phyloP scores from a whole-genome alignment of 805 yeast species.

The Candida michaelii region DNA sequence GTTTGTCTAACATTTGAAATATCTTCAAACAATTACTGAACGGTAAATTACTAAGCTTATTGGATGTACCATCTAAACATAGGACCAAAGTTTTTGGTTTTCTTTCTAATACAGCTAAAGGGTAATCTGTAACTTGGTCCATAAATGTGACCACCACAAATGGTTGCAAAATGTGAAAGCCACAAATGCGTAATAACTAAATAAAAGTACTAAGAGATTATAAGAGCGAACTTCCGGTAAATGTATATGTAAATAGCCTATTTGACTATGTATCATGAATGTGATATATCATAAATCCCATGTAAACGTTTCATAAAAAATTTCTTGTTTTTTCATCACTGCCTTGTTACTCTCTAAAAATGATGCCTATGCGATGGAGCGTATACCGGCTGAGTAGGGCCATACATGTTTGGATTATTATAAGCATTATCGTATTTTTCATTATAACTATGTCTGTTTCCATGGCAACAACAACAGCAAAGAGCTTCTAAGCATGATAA shows the following conservation, averaged over 20 bases:
- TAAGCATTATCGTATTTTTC: slow-evolving; percentile 16
- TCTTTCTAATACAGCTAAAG: too few species aligned
- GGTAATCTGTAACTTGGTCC: neutral
- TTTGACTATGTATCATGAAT: too few species aligned
- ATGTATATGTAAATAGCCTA: too few species aligned
- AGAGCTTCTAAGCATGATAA: slow-evolving; percentile 41
- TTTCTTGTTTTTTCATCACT: too few species aligned
- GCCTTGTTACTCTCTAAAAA: neutral
- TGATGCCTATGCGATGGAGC: slow-evolving; percentile 8
- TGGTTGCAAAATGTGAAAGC: neutral
- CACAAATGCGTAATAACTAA: neutral
- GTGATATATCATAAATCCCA: too few species aligned
- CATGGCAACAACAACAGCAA: slow-evolving; percentile 49
- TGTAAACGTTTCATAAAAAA: too few species aligned
- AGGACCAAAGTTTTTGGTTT: slow-evolving; percentile 27
- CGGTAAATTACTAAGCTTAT: slow-evolving; percentile 55
- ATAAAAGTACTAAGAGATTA: too few species aligned
- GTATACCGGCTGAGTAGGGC: slow-evolving; percentile 14
- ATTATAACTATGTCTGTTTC: slow-evolving; percentile 13
- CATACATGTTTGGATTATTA: slow-evolving; percentile 37
- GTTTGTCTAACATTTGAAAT: slow-evolving; percentile 51
- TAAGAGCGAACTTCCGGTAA: too few species aligned
- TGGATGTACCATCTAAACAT: slow-evolving; percentile 65
- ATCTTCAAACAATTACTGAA: slow-evolving; percentile 55
- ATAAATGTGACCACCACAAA: neutral